A percentile compares a stretch with the other conserved stretches of the same genome.
Evolutionary conservation across 768 basidiomycete genomes (phyloP).

Genomic region (Artomyces pyxidatus): DNA sequence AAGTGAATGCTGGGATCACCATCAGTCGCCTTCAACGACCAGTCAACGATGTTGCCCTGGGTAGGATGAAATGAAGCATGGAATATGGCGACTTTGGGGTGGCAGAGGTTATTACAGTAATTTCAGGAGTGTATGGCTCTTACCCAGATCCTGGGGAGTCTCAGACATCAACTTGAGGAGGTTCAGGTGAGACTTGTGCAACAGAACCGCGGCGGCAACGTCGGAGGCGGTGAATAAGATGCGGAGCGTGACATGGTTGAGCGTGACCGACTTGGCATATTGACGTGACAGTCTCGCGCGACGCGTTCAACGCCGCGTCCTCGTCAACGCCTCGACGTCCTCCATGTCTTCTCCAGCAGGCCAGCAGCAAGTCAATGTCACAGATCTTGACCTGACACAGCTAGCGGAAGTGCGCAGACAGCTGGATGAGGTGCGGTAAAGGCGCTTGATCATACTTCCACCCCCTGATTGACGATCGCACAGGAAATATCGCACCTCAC

Average conservation of each 20-base stretch:
- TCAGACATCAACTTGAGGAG: too few relatives aligned
- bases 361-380: slow-evolving; percentile 68
- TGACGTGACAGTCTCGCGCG: neutral
- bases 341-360: slow-evolving; percentile 12
- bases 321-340: neutral
- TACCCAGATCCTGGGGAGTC: too few relatives aligned
- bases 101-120: too few relatives aligned
- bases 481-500: slow-evolving; percentile 92
- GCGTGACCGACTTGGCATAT: neutral
- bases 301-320: neutral
- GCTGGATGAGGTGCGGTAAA: slow-evolving; percentile 69
- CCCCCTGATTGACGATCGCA: slow-evolving; percentile 3
- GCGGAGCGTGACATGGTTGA: too few relatives aligned
- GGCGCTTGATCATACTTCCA: neutral
- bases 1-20: slow-evolving; percentile 32
- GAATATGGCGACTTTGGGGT: slow-evolving; percentile 84
- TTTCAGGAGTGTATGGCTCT: too few relatives aligned
- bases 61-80: slow-evolving; percentile 83
- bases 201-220: too few relatives aligned
- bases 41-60: slow-evolving; percentile 71
- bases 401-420: slow-evolving; percentile 85
- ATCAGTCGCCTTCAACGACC: slow-evolving; percentile 64
- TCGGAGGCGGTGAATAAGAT: too few relatives aligned
- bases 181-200: too few relatives aligned
- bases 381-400: slow-evolving; percentile 80